Percentiles rank a stretch among this genome's conserved stretches.
Conservation (phyloP, 2,329 filamentous ascomycete species). For the Sporothrix pseudoabietina region DNA sequence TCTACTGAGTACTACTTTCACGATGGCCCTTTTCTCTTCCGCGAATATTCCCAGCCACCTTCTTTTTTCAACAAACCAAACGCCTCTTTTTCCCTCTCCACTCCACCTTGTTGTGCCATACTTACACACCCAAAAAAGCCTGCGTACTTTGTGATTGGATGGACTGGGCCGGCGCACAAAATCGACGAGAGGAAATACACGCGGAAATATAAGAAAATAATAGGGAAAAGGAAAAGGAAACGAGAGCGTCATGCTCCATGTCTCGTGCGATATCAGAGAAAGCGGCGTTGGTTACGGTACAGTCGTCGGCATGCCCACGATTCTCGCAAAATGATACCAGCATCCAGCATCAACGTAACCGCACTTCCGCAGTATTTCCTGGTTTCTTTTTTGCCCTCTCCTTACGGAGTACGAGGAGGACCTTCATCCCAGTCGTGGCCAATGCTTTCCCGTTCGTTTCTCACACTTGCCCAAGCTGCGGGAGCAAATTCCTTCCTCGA, state of each 20-base stretch:
- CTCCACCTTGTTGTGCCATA: background rate
- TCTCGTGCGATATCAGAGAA: background rate
- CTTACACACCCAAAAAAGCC: background rate
- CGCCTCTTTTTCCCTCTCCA: conserved; percentile 1
- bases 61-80: background rate
- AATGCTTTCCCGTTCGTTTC: background rate
- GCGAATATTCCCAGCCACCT: conserved; percentile 12
- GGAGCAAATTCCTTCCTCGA: background rate
- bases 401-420: background rate
- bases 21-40: background rate
- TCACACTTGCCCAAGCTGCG: background rate
- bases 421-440: background rate
- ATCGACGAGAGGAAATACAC: background rate
- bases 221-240: background rate
- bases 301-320: background rate
- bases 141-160: background rate
- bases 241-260: background rate
- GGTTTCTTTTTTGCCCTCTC: background rate
- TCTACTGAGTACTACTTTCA: background rate
- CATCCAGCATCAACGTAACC: background rate
- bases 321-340: background rate
- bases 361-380: background rate
- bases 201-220: background rate
- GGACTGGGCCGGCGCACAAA: conserved; percentile 8
- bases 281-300: background rate